Evolutionary conservation across 2,329 filamentous ascomycete genomes (phyloP), one percentile per base, ranked within the genome.

Genomic region (Mariannaea sp.): DNA sequence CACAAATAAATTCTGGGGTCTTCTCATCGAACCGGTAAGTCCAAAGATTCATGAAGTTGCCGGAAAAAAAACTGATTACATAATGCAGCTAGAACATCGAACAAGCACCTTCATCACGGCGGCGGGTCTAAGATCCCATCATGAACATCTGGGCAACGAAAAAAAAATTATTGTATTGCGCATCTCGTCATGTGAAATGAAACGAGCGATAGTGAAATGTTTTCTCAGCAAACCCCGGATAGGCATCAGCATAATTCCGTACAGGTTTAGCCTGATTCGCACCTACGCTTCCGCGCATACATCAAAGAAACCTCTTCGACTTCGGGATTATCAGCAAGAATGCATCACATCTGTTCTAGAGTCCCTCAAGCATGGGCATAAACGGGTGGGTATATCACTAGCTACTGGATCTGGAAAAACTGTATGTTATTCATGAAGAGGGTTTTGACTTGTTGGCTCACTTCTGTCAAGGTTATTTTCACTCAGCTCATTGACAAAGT

Each of bases 371-470:
- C 73, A 82, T 27, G 92, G 92, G 0, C 84, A 92, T 60, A 92
- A 89, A 65, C 82, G 92, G 6, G 75, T 96, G 1, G 92, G 92
- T 0, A 82, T 96, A 5, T 96, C 92, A 0, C 72, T 97, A 29
- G 92, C 92, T 3, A 97, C 92, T 3, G 92, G 92, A 1, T 86
- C 89, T 58, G 92, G 92, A 5, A 97, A 97, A 71, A 97, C 92
- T 7, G 90, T 90, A 72, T 56, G 80, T 64, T 26, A 36, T 24
- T n/a, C 35, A 26, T 5, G 17, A 17, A 7, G 4, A 19, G 20
- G 12, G 19, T n/a, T 26, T 8, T n/a, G 9, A 13, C 29, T 17
- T 36, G 38, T n/a, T 49, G 51, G 58, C 56, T 67, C 17, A 55
- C 10, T 17, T 19, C 7, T 30, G 17, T 13, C 60, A 91, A n/a